Percentiles rank a stretch among this genome's conserved stretches.
These are phyloP conservation scores for Coemansia sp. DNA, from an alignment of 192 early-diverging fungal species.

Conservation along the genomic window DNA sequence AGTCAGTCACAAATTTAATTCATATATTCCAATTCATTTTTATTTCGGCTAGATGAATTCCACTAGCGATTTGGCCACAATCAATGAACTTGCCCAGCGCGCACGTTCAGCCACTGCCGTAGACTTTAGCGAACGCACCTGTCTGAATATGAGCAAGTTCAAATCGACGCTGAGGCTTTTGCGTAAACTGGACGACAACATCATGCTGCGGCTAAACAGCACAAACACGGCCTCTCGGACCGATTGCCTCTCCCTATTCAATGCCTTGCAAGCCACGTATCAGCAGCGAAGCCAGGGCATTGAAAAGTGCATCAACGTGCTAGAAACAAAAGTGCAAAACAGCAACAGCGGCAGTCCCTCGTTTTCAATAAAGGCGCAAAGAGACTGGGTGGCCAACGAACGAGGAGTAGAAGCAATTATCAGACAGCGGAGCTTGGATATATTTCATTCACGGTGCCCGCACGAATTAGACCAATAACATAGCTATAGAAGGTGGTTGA, in stretches of 20 bases:
- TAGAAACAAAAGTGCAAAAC: conserved; percentile 9
- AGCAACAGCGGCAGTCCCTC: neutral
- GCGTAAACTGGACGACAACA: conserved; percentile 76
- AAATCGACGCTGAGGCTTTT: conserved; percentile 64
- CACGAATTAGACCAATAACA: neutral
- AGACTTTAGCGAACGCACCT: conserved; percentile 47
- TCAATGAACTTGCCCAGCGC: conserved; percentile 25
- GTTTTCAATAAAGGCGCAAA: conserved; percentile 47
- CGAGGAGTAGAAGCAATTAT: conserved; percentile 69
- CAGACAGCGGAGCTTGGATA: conserved; percentile 59
- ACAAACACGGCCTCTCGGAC: conserved; percentile 62
- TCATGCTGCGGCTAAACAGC: conserved; percentile 69
- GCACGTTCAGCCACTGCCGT: conserved; percentile 17
- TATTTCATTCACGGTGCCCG: conserved; percentile 67
- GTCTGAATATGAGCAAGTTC: conserved; percentile 55
- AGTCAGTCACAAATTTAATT: too few species aligned
- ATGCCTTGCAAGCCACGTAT: conserved; percentile 62
- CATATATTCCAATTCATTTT: neutral
- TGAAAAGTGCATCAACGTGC: conserved; percentile 62
- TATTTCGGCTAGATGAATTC: neutral
- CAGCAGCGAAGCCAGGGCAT: conserved; percentile 61
- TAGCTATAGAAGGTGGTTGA: conserved; percentile 27
- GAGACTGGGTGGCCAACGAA: conserved; percentile 66
- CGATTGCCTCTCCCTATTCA: conserved; percentile 63
- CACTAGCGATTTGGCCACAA: conserved; percentile 14